These are phyloP conservation scores for Rhododendron ovatum DNA, from an alignment of 148 eudicot species.

Conservation along the genomic window DNA sequence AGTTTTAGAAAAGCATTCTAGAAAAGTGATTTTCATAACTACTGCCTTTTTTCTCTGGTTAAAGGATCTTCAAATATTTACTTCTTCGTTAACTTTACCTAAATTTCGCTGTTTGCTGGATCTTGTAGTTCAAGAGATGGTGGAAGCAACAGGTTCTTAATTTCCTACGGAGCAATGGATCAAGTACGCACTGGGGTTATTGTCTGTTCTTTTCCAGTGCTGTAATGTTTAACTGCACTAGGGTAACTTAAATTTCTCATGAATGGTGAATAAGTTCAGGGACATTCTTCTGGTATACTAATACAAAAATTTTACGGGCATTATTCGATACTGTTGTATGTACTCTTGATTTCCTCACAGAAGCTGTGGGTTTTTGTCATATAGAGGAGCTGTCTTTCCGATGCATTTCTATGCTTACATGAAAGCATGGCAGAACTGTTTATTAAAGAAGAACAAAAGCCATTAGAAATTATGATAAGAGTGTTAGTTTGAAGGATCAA, in stretches of 20 bases:
- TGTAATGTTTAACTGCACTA: not conserved
- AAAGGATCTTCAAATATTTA: not conserved
- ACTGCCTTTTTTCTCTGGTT: not conserved
- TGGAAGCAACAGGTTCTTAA: not conserved
- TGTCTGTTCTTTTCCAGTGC: not conserved
- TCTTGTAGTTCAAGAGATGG: not conserved
- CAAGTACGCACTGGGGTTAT: not conserved
- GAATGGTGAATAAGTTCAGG: not conserved
- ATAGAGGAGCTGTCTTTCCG: not conserved
- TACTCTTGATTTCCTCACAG: not conserved
- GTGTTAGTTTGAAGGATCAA: not conserved
- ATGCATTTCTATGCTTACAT: not conserved
- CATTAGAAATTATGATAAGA: not conserved
- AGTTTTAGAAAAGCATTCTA: not conserved
- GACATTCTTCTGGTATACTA: not conserved
- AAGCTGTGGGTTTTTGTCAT: not conserved
- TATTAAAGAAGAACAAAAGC: not conserved
- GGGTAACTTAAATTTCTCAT: not conserved
- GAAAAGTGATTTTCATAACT: not conserved
- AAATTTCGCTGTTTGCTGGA: not conserved
- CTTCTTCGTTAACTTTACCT: not conserved
- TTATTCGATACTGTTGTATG: not conserved
- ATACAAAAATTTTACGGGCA: not conserved
- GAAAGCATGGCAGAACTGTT: not conserved
- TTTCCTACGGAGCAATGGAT: not conserved